Conservation (phyloP, 73 alveolate species). For the Diophrys sp. region DNA sequence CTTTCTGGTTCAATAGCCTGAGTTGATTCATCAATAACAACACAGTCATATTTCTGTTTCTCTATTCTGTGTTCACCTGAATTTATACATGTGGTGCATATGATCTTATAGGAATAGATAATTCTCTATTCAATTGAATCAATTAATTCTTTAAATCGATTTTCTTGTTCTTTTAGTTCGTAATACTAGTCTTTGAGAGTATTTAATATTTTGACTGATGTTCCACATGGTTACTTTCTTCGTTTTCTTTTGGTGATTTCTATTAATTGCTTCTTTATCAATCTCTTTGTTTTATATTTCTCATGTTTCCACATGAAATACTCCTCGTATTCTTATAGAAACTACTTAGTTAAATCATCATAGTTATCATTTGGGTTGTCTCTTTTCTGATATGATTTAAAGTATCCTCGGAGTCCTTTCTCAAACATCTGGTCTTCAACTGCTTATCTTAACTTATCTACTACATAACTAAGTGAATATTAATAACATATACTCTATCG, state of each 20-base stretch:
- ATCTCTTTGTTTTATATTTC: no score
- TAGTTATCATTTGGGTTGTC: no score
- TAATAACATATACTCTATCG: neutral
- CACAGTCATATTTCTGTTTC: constrained; percentile 84
- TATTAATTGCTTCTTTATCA: no score
- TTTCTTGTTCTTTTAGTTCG: constrained; percentile 86
- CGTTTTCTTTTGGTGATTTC: no score
- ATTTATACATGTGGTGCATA: constrained; percentile 94
- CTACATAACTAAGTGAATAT: neutral
- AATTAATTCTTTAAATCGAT: constrained; percentile 30
- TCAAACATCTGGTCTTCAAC: no score
- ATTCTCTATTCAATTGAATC: constrained; percentile 26
- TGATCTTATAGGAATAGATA: constrained; percentile 83
- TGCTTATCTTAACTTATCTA: neutral
- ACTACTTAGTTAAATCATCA: no score
- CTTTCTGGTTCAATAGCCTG: constrained; percentile 81
- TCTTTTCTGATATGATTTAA: no score
- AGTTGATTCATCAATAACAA: constrained; percentile 96
- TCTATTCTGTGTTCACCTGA: constrained; percentile 91
- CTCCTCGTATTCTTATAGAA: no score
- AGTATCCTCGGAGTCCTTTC: no score
- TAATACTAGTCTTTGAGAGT: constrained; percentile 78
- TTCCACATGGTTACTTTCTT: no score
- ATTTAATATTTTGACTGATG: no score
- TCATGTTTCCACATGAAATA: no score